A percentile compares a stretch with the other conserved stretches of the same genome.
Evolutionary conservation across 2,329 filamentous ascomycete genomes (phyloP).

Genomic region (Pseudohalonectria lignicola): DNA sequence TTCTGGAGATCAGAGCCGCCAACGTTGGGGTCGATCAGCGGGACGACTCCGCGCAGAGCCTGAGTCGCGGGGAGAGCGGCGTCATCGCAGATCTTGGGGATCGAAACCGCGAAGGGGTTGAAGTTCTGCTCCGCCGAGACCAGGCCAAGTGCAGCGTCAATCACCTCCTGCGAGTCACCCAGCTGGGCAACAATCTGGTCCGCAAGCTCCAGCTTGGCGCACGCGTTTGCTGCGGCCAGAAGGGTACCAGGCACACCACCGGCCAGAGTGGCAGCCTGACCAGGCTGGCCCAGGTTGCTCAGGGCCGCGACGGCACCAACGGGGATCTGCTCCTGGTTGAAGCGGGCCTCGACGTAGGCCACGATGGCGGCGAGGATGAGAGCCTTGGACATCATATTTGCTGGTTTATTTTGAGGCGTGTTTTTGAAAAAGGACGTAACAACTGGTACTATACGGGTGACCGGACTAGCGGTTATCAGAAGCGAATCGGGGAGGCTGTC

Average conservation of each 20-base stretch:
- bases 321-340: constrained; percentile 52
- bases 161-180: constrained; percentile 44
- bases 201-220: constrained; percentile 42
- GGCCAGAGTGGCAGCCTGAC: constrained; percentile 52
- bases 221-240: constrained; percentile 54
- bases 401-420: neutral
- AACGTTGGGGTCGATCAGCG: constrained; percentile 55
- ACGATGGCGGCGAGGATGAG: constrained; percentile 27
- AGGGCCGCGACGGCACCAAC: constrained; percentile 43
- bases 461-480: constrained; percentile 2
- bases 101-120: constrained; percentile 51
- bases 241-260: constrained; percentile 51
- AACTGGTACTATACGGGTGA: neutral
- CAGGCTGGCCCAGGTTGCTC: constrained; percentile 41
- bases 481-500: neutral
- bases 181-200: constrained; percentile 53
- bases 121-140: constrained; percentile 60
- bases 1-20: constrained; percentile 46
- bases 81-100: constrained; percentile 54
- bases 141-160: constrained; percentile 40
- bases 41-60: constrained; percentile 54
- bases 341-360: constrained; percentile 40
- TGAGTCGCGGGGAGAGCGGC: constrained; percentile 48
- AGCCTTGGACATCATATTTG: constrained; percentile 32
- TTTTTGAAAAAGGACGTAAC: neutral